A percentile compares a stretch with the other conserved stretches of the same genome.
phyloP scores from a whole-genome alignment of 2,329 filamentous ascomycete species.

The Thelonectria rubi region DNA sequence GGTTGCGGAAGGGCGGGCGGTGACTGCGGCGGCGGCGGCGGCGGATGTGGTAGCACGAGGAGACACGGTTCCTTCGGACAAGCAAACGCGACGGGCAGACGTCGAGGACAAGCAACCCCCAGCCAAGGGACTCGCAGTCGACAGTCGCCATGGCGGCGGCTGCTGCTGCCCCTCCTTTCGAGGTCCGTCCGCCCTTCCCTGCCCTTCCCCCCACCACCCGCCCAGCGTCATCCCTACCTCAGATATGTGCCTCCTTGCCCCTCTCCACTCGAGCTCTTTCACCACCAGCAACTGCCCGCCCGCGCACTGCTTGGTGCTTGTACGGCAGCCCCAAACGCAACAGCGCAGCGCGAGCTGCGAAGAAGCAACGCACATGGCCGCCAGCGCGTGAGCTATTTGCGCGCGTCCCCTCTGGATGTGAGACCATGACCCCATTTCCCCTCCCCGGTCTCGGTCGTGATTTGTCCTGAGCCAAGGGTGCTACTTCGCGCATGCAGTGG shows the following conservation, averaged over 20 bases:
- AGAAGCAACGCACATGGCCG: constrained; percentile 16
- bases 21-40: constrained; percentile 1
- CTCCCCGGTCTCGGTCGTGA: constrained; percentile 4
- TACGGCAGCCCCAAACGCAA: constrained; percentile 3
- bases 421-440: constrained; percentile 17
- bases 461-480: constrained; percentile 3
- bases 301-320: constrained; percentile 7
- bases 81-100: neutral
- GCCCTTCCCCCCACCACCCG: constrained; percentile 6
- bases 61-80: constrained; percentile 17
- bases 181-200: constrained; percentile 10
- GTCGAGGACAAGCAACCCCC: neutral
- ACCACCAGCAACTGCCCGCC: constrained; percentile 11
- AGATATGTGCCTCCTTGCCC: constrained; percentile 11
- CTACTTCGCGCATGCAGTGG: neutral
- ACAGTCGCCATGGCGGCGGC: constrained; percentile 4
- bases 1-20: neutral
- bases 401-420: constrained; percentile 20
- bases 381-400: constrained; percentile 7
- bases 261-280: constrained; percentile 22
- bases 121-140: constrained; percentile 1
- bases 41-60: neutral
- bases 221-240: neutral
- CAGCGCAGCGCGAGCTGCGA: neutral
- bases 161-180: constrained; percentile 21